These are phyloP conservation scores for Carnegiea gigantea DNA, from an alignment of 179 eudicot genomes.

Conservation along the genomic window DNA sequence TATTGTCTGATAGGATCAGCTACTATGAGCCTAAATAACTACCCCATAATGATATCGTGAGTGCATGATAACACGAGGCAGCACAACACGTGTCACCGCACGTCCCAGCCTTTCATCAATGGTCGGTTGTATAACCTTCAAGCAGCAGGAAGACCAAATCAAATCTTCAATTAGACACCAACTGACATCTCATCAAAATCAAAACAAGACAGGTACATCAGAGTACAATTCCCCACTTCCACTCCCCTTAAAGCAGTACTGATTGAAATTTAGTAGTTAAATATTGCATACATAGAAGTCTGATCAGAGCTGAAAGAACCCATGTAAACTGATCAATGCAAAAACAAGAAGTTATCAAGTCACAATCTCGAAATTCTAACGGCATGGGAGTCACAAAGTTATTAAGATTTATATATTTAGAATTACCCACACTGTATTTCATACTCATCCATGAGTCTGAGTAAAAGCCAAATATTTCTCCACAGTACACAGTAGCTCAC, in stretches of 20 bases:
- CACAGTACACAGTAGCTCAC: neutral
- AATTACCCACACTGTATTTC: neutral
- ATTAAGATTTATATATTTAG: neutral
- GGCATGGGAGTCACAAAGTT: neutral
- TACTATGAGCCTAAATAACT: slow-evolving; percentile 9
- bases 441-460: neutral
- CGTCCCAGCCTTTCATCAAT: slow-evolving; percentile 86
- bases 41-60: slow-evolving; percentile 96
- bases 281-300: neutral
- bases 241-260: neutral
- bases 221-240: neutral
- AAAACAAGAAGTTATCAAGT: neutral
- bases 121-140: slow-evolving; percentile 70
- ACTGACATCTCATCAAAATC: neutral
- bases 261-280: neutral
- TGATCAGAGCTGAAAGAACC: neutral
- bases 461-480: neutral
- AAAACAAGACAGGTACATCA: neutral
- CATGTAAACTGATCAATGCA: neutral
- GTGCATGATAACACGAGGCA: slow-evolving; percentile 96
- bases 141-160: neutral
- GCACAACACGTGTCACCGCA: slow-evolving; percentile 90
- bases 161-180: neutral
- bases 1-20: slow-evolving; percentile 1
- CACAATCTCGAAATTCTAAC: neutral